phyloP scores from a whole-genome alignment of 805 yeast genomes.

The Lipomyces spencermartinsiae region DNA sequence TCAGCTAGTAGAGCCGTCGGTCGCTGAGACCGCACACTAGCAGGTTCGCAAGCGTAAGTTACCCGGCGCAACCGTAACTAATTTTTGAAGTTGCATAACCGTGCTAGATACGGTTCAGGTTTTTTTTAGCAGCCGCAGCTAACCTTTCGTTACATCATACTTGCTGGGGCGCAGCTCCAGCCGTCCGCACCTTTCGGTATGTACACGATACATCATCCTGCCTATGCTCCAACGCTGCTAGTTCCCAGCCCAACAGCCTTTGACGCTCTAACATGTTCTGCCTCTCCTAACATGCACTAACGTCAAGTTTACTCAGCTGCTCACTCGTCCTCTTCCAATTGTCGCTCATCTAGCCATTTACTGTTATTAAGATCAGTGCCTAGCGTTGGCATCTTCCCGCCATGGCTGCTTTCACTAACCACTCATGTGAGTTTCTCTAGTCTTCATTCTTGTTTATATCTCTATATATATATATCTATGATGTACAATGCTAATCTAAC shows the following conservation, averaged over 20 bases:
- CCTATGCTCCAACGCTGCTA: not conserved
- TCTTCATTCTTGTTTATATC: not conserved
- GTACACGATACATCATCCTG: no score
- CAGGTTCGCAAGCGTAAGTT: no score
- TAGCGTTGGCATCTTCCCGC: not conserved
- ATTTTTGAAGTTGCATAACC: not conserved
- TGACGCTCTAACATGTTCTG: not conserved
- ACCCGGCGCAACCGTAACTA: not conserved
- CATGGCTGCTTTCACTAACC: not conserved
- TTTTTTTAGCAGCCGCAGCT: not conserved
- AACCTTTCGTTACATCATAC: not conserved
- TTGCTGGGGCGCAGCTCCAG: not conserved
- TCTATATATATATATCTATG: not conserved
- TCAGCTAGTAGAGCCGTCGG: not conserved
- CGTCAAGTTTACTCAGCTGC: not conserved
- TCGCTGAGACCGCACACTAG: no score
- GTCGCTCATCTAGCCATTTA: not conserved
- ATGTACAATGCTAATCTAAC: no score
- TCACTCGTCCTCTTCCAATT: not conserved
- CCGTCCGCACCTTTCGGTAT: no score
- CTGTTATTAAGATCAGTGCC: not conserved
- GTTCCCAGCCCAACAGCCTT: not conserved
- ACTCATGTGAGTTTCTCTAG: not conserved
- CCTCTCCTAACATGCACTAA: not conserved
- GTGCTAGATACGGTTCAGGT: not conserved